A percentile compares a stretch with the other conserved stretches of the same genome.
phyloP scores from a whole-genome alignment of 2,329 filamentous ascomycete genomes.

The Cryphonectria parasitica region DNA sequence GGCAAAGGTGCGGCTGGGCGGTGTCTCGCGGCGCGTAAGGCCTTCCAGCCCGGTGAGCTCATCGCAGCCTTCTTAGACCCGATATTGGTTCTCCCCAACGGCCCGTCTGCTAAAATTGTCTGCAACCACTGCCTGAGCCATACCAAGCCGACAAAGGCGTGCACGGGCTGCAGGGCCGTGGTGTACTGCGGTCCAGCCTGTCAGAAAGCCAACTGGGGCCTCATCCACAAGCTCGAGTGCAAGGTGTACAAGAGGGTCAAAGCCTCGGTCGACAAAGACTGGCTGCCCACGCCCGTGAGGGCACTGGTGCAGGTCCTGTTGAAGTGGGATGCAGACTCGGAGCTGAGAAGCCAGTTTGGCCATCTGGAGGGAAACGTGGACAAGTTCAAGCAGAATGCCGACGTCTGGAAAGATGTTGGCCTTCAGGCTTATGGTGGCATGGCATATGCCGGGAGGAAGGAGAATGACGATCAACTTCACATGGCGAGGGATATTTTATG shows the following conservation, averaged over 20 bases:
- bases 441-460: conserved; percentile 48
- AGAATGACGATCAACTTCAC: conserved; percentile 41
- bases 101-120: conserved; percentile 43
- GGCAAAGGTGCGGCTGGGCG: conserved; percentile 44
- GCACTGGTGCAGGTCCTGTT: conserved; percentile 57
- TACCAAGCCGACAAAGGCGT: conserved; percentile 41
- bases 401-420: conserved; percentile 52
- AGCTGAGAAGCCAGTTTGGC: conserved; percentile 39
- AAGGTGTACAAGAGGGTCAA: conserved; percentile 45
- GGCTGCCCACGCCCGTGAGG: conserved; percentile 59
- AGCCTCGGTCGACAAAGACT: conserved; percentile 36
- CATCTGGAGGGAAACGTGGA: conserved; percentile 53
- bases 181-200: conserved; percentile 60
- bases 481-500: conserved; percentile 54
- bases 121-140: conserved; percentile 55
- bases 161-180: conserved; percentile 56
- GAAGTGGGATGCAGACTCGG: conserved; percentile 38
- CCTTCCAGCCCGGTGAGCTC: conserved; percentile 49
- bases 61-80: conserved; percentile 51
- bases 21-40: conserved; percentile 47
- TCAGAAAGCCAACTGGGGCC: conserved; percentile 58
- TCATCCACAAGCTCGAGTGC: conserved; percentile 60
- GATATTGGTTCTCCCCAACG: conserved; percentile 53
- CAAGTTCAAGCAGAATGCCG: conserved; percentile 40
- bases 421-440: conserved; percentile 56